Evolutionary conservation across 2,329 filamentous ascomycete species (phyloP).

Genomic region (Ilyonectria sp.): DNA sequence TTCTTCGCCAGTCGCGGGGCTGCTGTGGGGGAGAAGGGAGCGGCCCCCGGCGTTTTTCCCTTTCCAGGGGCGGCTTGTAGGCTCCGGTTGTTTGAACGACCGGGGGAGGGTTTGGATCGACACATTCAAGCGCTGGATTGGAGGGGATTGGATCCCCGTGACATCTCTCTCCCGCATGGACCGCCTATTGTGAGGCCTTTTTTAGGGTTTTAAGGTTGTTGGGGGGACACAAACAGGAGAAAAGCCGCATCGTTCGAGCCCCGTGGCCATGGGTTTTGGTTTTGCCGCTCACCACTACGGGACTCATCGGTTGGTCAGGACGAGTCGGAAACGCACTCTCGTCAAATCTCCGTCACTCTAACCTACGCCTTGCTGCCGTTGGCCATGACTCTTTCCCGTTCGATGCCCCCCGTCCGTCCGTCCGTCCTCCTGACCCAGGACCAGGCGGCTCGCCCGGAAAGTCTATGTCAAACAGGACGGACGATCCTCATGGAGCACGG

Average conservation of each 20-base stretch:
- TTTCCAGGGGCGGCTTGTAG: background rate
- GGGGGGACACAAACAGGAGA: background rate
- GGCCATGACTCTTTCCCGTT: background rate
- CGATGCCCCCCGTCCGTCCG: background rate
- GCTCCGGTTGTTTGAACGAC: background rate
- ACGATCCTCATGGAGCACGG: background rate
- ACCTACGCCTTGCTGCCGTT: background rate
- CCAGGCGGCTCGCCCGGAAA: background rate
- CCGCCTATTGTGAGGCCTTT: background rate
- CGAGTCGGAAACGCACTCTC: background rate
- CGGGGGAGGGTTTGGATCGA: background rate
- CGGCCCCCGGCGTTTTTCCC: background rate
- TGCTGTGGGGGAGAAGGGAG: background rate
- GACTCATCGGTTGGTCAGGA: background rate
- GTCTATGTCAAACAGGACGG: conserved; percentile 6
- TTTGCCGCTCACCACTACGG: background rate
- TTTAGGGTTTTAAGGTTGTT: conserved; percentile 9
- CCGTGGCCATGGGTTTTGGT: background rate
- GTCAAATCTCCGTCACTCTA: background rate
- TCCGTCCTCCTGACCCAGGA: background rate
- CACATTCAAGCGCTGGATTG: background rate
- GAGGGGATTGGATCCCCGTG: background rate
- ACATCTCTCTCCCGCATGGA: background rate
- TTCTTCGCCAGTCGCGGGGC: too few species aligned
- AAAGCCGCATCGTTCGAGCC: background rate